Percentiles rank a stretch among this genome's conserved stretches.
Conservation (phyloP, 352 stramenopile species). For the Pythium aquatile region DNA sequence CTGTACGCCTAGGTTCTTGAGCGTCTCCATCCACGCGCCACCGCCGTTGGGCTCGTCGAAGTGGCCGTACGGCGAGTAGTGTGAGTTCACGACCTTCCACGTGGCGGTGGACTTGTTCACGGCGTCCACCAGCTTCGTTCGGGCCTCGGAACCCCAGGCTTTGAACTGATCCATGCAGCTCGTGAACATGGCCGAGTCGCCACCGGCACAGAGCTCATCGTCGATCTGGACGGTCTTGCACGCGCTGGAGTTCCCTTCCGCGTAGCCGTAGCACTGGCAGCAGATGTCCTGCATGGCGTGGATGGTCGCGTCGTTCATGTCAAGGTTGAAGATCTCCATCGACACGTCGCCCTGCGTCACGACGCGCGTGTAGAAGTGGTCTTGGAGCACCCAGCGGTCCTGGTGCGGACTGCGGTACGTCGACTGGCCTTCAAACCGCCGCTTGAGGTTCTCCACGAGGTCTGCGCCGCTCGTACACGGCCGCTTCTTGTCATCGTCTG, state of each 20-base stretch:
- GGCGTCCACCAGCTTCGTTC: neutral
- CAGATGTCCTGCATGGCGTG: conserved; percentile 41
- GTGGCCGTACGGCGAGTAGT: conserved; percentile 8
- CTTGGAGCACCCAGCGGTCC: conserved; percentile 44
- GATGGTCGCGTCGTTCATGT: conserved; percentile 45
- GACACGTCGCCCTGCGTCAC: conserved; percentile 34
- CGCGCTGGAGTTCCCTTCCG: neutral
- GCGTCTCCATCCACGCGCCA: neutral
- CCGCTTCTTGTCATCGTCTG: neutral
- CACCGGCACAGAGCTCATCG: neutral
- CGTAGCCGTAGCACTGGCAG: conserved; percentile 47
- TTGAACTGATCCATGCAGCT: neutral
- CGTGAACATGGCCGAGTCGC: neutral
- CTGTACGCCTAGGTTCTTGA: conserved; percentile 1
- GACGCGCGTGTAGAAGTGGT: conserved; percentile 47
- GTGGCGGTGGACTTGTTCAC: conserved; percentile 38
- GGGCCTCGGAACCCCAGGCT: neutral
- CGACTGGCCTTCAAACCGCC: neutral
- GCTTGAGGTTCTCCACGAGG: neutral
- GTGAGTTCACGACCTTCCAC: conserved; percentile 7
- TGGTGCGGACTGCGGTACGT: conserved; percentile 29
- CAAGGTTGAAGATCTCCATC: conserved; percentile 54
- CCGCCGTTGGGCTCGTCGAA: neutral
- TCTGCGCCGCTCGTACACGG: neutral
- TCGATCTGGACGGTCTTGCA: neutral